These are phyloP conservation scores for Fusarium denticulatum DNA, from an alignment of 2,329 filamentous ascomycete species.

Conservation along the genomic window DNA sequence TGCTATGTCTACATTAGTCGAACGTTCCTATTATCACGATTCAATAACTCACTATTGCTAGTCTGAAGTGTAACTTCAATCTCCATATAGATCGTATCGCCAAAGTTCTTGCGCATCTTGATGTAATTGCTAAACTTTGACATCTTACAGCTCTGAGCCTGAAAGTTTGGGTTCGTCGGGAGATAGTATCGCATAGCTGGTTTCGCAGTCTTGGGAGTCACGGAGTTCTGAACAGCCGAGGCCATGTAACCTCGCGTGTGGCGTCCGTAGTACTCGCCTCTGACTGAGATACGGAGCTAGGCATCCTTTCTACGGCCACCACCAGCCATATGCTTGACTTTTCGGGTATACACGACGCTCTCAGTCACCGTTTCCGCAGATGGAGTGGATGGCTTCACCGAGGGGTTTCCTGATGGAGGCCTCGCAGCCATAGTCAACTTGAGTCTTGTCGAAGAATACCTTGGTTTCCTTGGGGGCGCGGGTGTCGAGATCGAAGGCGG, in stretches of 20 bases:
- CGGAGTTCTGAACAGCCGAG: rapidly evolving
- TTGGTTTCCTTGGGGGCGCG: neutral
- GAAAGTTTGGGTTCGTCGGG: neutral
- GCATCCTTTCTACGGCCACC: neutral
- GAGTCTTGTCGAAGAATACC: neutral
- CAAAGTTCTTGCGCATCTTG: neutral
- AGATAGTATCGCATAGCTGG: neutral
- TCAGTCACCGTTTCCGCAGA: neutral
- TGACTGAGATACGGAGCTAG: neutral
- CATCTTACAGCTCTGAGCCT: neutral
- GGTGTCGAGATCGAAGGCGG: neutral
- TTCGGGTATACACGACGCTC: neutral
- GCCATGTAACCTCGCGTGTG: neutral
- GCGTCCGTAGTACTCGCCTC: neutral
- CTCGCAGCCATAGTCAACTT: neutral
- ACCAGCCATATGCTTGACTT: neutral
- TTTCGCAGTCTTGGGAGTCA: rapidly evolving
- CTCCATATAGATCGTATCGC: neutral
- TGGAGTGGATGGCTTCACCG: neutral
- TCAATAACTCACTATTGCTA: neutral
- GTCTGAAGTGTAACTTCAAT: neutral
- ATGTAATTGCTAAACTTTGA: neutral
- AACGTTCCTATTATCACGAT: neutral
- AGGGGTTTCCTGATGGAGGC: neutral
- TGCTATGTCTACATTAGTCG: neutral